Base-by-base conservation (phyloP, 768 basidiomycete species). In the Leccinum pellstonianum region DNA sequence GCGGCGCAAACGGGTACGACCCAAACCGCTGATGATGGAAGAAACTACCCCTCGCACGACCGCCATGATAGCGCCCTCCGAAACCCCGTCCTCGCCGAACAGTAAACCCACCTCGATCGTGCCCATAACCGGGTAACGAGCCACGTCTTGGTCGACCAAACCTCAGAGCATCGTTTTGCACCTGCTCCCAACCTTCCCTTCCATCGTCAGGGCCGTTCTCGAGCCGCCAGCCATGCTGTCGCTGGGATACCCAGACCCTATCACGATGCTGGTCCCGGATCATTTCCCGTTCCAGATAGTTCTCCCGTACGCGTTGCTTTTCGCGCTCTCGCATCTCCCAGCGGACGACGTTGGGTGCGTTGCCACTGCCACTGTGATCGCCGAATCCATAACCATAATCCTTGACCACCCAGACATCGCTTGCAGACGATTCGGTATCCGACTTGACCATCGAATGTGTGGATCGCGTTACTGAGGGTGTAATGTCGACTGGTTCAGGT, bases 381-480 rank as follows among this genome's bases (percentile, higher is more conserved):
- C 87, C 87, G 61, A 88, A 88, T 5, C 86, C 86, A 65, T 75
- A 88, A 9, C 87, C 87, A 57, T 78, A 87, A 64, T 88, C 79
- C 61, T 78, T 81, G 48, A 88, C 86, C 57, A 80, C 79, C 70
- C 81, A 83, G 11, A 80, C 76, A 51, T 78, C 79, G 35, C 73
- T 74, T 9, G 62, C 47, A 19, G 64, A 51, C 10, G 69, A 66
- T 15, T 23, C 60, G 8, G 64, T 52, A 52, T 65, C 64, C 6
- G 62, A 64, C 14, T 61, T 62, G 43, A 58, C 46, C 37, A 55
- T 19, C 12, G 55, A 56, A 3, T 29, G 56, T 50, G 62, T 54
- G n/a, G 41, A n/a, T 31, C 37, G 62, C 1, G 50, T 37, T n/a
- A 54, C 31, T 6, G 46, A 46, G 23, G 60, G 49, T 0, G 48